Evolutionary conservation across 2,329 filamentous ascomycete genomes (phyloP).

Genomic region (Xylariaceae sp.): DNA sequence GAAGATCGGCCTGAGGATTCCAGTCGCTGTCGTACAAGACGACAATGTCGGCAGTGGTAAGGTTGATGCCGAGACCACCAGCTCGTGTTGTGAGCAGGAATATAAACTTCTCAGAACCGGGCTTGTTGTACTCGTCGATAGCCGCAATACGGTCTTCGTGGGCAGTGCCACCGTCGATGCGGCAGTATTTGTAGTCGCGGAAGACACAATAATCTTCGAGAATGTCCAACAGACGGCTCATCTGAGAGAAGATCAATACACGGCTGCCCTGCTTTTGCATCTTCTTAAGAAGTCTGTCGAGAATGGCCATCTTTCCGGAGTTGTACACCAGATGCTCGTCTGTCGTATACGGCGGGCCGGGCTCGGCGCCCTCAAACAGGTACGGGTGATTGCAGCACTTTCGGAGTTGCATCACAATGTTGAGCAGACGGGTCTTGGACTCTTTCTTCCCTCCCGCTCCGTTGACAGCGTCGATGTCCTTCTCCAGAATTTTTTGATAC

Average conservation of each 20-base stretch:
- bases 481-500: constrained; percentile 98
- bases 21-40: constrained; percentile 96
- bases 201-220: constrained; percentile 98
- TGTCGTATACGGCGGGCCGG: constrained; percentile 94
- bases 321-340: constrained; percentile 94
- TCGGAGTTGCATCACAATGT: constrained; percentile 98
- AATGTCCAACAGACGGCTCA: constrained; percentile 95
- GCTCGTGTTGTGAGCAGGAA: constrained; percentile 94
- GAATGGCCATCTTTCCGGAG: constrained; percentile 93
- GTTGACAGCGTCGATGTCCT: constrained; percentile 98
- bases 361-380: constrained; percentile 94
- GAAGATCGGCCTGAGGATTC: constrained; percentile 97
- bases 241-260: constrained; percentile 98
- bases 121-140: constrained; percentile 98
- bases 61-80: constrained; percentile 92
- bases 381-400: constrained; percentile 99
- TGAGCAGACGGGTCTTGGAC: constrained; percentile 92
- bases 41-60: constrained; percentile 92
- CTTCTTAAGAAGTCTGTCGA: constrained; percentile 83
- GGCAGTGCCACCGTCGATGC: constrained; percentile 93
- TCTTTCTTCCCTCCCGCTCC: constrained; percentile 93
- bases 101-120: constrained; percentile 90
- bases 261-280: constrained; percentile 83
- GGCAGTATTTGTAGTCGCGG: constrained; percentile 89
- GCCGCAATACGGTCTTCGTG: constrained; percentile 97